Evolutionary conservation across 345 rosid species (phyloP).

Genomic region (Brassica juncea): DNA sequence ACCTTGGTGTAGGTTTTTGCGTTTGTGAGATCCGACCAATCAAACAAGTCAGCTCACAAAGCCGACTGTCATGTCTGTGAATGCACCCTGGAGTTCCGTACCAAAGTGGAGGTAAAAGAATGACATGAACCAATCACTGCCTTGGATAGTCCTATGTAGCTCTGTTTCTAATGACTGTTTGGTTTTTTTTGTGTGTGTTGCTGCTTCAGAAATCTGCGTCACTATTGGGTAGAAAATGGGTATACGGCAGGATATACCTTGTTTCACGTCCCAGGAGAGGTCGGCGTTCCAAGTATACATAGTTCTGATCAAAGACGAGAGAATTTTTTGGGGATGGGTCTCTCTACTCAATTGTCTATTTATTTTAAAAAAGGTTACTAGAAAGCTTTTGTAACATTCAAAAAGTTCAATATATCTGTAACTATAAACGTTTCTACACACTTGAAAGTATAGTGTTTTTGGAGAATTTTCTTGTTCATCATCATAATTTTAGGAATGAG

Average conservation of each 20-base stretch:
- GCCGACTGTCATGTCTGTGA: slow-evolving; percentile 95
- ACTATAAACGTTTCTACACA: neutral
- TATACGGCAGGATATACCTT: slow-evolving; percentile 83
- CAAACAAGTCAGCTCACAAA: slow-evolving; percentile 63
- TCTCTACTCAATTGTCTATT: slow-evolving; percentile 25
- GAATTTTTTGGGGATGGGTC: slow-evolving; percentile 29
- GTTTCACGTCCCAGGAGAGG: slow-evolving; percentile 64
- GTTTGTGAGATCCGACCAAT: slow-evolving; percentile 69
- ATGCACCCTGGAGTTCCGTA: slow-evolving; percentile 77
- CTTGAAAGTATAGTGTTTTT: neutral
- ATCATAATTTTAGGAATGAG: neutral
- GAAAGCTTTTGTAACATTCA: neutral
- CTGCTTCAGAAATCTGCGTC: slow-evolving; percentile 63
- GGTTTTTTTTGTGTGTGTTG: slow-evolving; percentile 1
- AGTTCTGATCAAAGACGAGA: slow-evolving; percentile 14
- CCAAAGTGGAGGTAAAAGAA: slow-evolving; percentile 47
- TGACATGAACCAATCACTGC: slow-evolving; percentile 6
- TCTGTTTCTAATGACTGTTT: neutral
- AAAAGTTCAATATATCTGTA: neutral
- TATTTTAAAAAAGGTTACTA: too few relatives aligned
- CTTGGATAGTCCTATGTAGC: neutral
- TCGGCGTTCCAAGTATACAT: slow-evolving; percentile 47
- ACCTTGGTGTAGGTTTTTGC: slow-evolving; percentile 72
- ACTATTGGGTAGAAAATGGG: slow-evolving; percentile 72
- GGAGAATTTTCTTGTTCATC: neutral